These are phyloP conservation scores for Backusella mclennaniae DNA, from an alignment of 192 early-diverging fungal species.

Conservation along the genomic window DNA sequence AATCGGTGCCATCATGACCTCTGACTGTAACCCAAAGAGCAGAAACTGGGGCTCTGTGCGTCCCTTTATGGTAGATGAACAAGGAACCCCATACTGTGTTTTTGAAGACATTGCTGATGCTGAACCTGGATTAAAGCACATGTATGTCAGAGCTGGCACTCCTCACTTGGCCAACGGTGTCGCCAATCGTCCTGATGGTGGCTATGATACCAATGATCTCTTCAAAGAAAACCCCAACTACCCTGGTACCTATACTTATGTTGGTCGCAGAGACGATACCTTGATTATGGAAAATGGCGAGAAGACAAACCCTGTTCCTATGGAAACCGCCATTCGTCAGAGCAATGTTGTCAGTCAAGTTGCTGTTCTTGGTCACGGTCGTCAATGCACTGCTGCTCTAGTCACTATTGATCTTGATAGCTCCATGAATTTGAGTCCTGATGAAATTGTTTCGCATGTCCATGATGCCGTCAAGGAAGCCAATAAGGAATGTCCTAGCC, in stretches of 20 bases:
- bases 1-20: slow-evolving; percentile 1
- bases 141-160: not conserved
- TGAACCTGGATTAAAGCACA: slow-evolving; percentile 5
- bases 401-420: not conserved
- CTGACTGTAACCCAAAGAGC: not conserved
- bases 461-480: slow-evolving; percentile 19
- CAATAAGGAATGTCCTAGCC: slow-evolving; percentile 25
- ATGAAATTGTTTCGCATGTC: slow-evolving; percentile 15
- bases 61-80: not conserved
- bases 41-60: not conserved
- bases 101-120: not conserved
- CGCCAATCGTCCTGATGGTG: slow-evolving; percentile 19
- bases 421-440: not conserved
- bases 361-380: slow-evolving; percentile 17
- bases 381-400: slow-evolving; percentile 13
- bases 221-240: not conserved
- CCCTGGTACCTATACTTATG: slow-evolving; percentile 6
- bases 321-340: slow-evolving; percentile 14
- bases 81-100: not conserved
- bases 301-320: slow-evolving; percentile 34
- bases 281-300: slow-evolving; percentile 28
- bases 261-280: slow-evolving; percentile 29
- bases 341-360: slow-evolving; percentile 13
- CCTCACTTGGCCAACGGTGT: slow-evolving; percentile 15
- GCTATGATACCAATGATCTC: slow-evolving; percentile 26